phyloP scores from a whole-genome alignment of 139 green algal genomes.

The Auxenochlorella protothecoides region DNA sequence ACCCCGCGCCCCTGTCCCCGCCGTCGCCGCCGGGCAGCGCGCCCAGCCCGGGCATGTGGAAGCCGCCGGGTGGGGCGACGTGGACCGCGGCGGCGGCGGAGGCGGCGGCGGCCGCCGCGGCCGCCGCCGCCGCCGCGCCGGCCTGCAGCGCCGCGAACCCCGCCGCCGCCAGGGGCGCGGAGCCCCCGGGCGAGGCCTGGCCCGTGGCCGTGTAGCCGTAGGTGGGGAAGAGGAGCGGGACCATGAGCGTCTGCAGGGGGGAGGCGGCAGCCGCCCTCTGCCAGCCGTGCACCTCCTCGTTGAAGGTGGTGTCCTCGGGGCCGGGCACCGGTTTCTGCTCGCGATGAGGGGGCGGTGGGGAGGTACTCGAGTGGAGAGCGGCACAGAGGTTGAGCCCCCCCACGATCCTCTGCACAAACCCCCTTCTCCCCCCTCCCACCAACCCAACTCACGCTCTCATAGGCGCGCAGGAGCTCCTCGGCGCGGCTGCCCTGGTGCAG shows the following conservation, averaged over 20 bases:
- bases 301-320: constrained; percentile 12
- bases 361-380: too few relatives aligned
- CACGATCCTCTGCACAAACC: not conserved
- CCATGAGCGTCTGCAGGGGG: constrained; percentile 1
- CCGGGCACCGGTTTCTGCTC: too few relatives aligned
- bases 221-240: not conserved
- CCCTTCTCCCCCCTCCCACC: not conserved
- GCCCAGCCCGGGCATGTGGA: not conserved
- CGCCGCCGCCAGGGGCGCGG: not conserved
- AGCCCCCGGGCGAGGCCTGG: too few relatives aligned
- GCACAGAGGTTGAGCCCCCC: not conserved
- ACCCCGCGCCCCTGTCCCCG: not conserved
- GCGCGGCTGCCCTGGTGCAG: not conserved
- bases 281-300: constrained; percentile 15
- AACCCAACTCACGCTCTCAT: constrained; percentile 2
- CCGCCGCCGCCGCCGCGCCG: constrained; percentile 2
- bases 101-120: not conserved
- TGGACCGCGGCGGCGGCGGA: not conserved
- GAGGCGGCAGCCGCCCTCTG: too few relatives aligned
- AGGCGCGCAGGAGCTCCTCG: constrained; percentile 11
- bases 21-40: not conserved
- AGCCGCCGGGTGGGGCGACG: not conserved
- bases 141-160: not conserved
- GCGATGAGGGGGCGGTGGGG: too few relatives aligned
- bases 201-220: too few relatives aligned